A percentile compares a stretch with the other conserved stretches of the same genome.
Conservation (phyloP, 225 moss, liverwort and hornwort species). For the Sphagnum contortum region DNA sequence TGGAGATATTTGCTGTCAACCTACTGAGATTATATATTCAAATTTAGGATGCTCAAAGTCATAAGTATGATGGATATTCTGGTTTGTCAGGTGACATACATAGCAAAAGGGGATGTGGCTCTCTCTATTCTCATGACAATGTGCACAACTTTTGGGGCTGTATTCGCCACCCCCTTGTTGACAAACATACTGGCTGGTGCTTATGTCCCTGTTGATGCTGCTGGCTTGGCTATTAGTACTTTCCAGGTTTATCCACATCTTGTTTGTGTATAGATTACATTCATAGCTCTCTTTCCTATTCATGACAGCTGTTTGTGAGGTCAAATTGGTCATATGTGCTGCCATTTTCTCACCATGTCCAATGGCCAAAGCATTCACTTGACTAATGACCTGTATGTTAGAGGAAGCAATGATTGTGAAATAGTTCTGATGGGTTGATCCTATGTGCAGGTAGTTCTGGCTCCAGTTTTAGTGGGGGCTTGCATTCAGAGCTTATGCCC, state of each 20-base stretch:
- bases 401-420: too few species aligned
- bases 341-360: too few species aligned
- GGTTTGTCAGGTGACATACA: conserved; percentile 43
- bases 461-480: conserved; percentile 45
- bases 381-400: too few species aligned
- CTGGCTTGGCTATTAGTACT: conserved; percentile 46
- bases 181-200: conserved; percentile 43
- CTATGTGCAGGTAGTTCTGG: conserved; percentile 41
- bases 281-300: too few species aligned
- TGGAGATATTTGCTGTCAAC: too few species aligned
- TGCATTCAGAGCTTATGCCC: conserved; percentile 51
- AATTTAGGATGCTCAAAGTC: too few species aligned
- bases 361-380: too few species aligned
- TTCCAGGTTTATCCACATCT: conserved; percentile 23
- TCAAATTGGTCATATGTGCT: too few species aligned
- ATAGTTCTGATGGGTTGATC: not conserved
- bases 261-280: too few species aligned
- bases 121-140: conserved; percentile 65
- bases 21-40: too few species aligned
- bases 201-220: conserved; percentile 55
- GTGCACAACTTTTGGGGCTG: conserved; percentile 61
- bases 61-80: too few species aligned
- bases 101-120: conserved; percentile 57
- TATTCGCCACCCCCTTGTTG: conserved; percentile 42
- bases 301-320: too few species aligned